Percentiles rank a stretch among this genome's conserved stretches.
Evolutionary conservation across 2,329 filamentous ascomycete species (phyloP).

Genomic region (Diaporthe australafricana): DNA sequence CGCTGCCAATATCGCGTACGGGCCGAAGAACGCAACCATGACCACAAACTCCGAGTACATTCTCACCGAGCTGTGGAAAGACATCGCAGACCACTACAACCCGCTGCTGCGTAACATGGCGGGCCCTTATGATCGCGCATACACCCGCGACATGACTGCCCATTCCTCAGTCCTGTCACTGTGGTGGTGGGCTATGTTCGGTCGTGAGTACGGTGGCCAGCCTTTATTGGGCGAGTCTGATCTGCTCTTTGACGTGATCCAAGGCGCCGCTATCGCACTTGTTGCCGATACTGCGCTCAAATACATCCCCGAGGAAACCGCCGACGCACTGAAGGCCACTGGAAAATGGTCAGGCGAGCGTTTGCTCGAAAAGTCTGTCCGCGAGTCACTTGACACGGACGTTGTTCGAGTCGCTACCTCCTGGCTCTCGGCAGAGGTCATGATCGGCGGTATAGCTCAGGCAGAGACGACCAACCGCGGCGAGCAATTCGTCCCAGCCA

Average conservation of each 20-base stretch:
- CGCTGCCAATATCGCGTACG: constrained; percentile 52
- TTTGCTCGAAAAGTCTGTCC: constrained; percentile 50
- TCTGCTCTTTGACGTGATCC: constrained; percentile 54
- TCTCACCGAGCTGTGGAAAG: constrained; percentile 48
- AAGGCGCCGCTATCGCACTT: constrained; percentile 54
- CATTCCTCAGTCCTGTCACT: constrained; percentile 54
- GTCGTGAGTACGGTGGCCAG: constrained; percentile 51
- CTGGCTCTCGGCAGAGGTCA: constrained; percentile 55
- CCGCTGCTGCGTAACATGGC: constrained; percentile 50
- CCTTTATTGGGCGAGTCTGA: constrained; percentile 53
- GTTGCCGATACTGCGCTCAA: constrained; percentile 48
- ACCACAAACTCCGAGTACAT: constrained; percentile 46
- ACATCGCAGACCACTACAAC: constrained; percentile 51
- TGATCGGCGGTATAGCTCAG: constrained; percentile 54
- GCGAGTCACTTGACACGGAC: constrained; percentile 48
- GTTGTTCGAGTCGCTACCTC: constrained; percentile 49
- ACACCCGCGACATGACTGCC: constrained; percentile 52
- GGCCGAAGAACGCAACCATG: constrained; percentile 45
- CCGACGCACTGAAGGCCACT: constrained; percentile 46
- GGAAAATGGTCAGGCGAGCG: constrained; percentile 49
- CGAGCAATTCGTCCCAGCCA: constrained; percentile 56
- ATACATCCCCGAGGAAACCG: constrained; percentile 45
- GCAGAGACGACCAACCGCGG: constrained; percentile 51
- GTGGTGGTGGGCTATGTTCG: constrained; percentile 57
- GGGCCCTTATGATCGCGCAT: constrained; percentile 52